phyloP scores from a whole-genome alignment of 2,329 filamentous ascomycete species.

The Colletotrichum sojae region DNA sequence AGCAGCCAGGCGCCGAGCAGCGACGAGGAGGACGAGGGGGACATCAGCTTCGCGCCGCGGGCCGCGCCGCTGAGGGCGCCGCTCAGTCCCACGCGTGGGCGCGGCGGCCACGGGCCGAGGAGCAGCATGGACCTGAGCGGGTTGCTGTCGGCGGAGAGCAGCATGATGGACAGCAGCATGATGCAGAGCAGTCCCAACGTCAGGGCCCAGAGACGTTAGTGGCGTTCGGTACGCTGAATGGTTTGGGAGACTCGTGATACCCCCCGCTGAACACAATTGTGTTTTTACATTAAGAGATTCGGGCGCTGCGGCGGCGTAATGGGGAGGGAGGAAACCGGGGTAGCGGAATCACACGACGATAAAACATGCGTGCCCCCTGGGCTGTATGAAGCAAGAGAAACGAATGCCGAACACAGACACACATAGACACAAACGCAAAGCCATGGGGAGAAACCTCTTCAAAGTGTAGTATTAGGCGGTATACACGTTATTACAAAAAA shows the following conservation, averaged over 20 bases:
- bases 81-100: constrained; percentile 55
- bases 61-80: constrained; percentile 51
- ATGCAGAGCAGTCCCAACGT: constrained; percentile 68
- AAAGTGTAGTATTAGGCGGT: constrained; percentile 17
- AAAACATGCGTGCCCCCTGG: neutral
- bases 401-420: neutral
- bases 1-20: constrained; percentile 46
- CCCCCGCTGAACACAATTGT: neutral
- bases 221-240: constrained; percentile 2
- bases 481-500: constrained; percentile 26
- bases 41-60: constrained; percentile 58
- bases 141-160: constrained; percentile 70
- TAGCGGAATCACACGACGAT: neutral
- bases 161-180: constrained; percentile 66
- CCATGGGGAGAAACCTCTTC: neutral
- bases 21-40: constrained; percentile 43
- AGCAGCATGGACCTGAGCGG: constrained; percentile 71
- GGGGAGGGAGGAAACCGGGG: neutral
- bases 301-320: neutral
- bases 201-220: constrained; percentile 51
- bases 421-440: neutral
- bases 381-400: neutral
- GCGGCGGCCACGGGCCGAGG: constrained; percentile 45
- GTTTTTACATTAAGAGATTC: too few species aligned
- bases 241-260: constrained; percentile 40